Evolutionary conservation across 257 asterid genomes (phyloP), one percentile per base, ranked within the genome.

Genomic region (Misopates orontium): DNA sequence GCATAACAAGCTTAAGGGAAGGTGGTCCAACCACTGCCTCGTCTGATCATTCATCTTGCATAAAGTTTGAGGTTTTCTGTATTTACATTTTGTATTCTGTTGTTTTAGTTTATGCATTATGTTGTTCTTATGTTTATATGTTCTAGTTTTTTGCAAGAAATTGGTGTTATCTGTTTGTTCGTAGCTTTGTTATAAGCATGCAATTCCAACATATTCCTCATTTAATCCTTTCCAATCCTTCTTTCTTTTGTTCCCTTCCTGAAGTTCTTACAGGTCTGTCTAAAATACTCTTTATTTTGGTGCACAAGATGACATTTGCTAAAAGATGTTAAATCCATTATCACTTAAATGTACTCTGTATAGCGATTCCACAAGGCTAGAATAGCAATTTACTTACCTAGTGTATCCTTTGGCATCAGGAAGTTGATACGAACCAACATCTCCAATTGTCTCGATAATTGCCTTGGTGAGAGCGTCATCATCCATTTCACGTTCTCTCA

Each of bases 321-420:
- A 2, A 28, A 58, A 52, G 42, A 61, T 32, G 45, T 45, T 4
- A 70, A n/a, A 22, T 16, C 13, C 54, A 60, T 19, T 18, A 61
- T 49, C 45, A 31, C 41, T 47, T 44, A 17, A 32, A 45, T 28
- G 48, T 7, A 5, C 13, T 16, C 18, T 39, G n/a, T n/a, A n/a
- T n/a, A n/a, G n/a, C 4, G 48, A 39, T 16, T 68, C n/a, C 23
- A 36, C 32, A 16, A 63, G 24, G 17, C 60, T 63, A 51, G 51
- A 14, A 31, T 57, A 42, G 66, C 52, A 19, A 50, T 56, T 47
- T 44, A 17, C 86, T 69, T 73, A 88, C 99, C 99, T 88, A 52
- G 88, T 94, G 66, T 94, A 94, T 71, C 99, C 99, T 76, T 94
- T 94, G 68, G 99, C 96, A 72, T 90, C 99, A 58, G 97, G 97